A percentile compares a stretch with the other conserved stretches of the same genome.
phyloP scores from a whole-genome alignment of 345 rosid genomes.

The Eucalyptus erythrocorys region DNA sequence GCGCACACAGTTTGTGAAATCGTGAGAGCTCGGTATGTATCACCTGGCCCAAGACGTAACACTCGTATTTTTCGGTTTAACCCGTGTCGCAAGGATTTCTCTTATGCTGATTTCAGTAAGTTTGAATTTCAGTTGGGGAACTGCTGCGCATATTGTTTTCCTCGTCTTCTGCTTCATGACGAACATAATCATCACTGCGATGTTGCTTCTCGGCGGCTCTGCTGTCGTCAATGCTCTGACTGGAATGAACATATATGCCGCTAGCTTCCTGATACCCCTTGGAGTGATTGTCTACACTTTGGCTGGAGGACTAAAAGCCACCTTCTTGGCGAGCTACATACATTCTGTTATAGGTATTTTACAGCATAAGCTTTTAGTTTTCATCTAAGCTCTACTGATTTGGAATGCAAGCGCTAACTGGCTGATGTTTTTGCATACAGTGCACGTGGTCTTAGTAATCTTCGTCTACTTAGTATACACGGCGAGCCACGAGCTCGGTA shows the following conservation, averaged over 20 bases:
- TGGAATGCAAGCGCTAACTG: neutral
- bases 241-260: constrained; percentile 76
- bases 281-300: constrained; percentile 79
- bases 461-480: constrained; percentile 84
- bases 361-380: neutral
- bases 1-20: constrained; percentile 95
- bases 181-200: constrained; percentile 73
- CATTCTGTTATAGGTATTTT: constrained; percentile 74
- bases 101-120: neutral
- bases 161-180: constrained; percentile 76
- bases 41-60: neutral
- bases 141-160: constrained; percentile 73
- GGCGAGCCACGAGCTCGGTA: constrained; percentile 67
- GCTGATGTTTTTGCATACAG: constrained; percentile 18
- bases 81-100: neutral
- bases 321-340: constrained; percentile 89
- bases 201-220: constrained; percentile 90
- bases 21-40: constrained; percentile 74
- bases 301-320: constrained; percentile 95
- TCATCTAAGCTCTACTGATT: neutral
- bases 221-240: constrained; percentile 94
- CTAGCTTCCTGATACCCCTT: constrained; percentile 92
- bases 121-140: constrained; percentile 61
- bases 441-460: constrained; percentile 72
- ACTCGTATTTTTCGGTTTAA: neutral